Percentiles rank a stretch among this genome's conserved stretches.
Evolutionary conservation across 23 red algal species (phyloP).

Genomic region (Agarophyton chilense): DNA sequence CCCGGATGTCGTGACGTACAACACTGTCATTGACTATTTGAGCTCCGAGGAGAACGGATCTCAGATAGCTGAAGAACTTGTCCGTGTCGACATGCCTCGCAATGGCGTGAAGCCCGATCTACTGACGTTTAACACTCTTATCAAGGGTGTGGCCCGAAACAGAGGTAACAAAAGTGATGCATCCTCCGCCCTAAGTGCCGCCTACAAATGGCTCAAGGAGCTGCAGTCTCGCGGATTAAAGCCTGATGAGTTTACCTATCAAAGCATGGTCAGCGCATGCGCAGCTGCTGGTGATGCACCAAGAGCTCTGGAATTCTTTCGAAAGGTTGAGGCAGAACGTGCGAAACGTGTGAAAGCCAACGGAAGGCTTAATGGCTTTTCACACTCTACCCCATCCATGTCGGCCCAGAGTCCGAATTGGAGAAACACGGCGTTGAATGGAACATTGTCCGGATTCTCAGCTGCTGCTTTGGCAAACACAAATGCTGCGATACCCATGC

Average conservation of each 20-base stretch:
- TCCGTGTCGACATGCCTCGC: conserved; percentile 64
- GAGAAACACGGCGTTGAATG: conserved; percentile 19
- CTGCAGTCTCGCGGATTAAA: conserved; percentile 20
- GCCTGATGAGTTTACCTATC: conserved; percentile 66
- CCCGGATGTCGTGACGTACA: conserved; percentile 68
- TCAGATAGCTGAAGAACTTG: conserved; percentile 45
- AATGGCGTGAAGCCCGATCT: conserved; percentile 50
- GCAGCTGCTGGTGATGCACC: conserved; percentile 69
- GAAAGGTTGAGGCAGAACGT: conserved; percentile 56
- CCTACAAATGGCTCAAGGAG: conserved; percentile 56
- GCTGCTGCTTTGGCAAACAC: background rate
- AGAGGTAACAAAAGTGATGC: conserved; percentile 37
- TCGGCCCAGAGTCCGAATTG: background rate
- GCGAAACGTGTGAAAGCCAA: conserved; percentile 32
- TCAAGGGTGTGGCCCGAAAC: conserved; percentile 59
- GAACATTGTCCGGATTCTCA: conserved; percentile 9
- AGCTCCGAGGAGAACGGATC: conserved; percentile 38
- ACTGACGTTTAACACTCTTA: conserved; percentile 72
- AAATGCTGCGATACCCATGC: background rate
- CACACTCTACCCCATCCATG: conserved; percentile 5
- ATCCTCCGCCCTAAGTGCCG: conserved; percentile 39
- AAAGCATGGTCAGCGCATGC: conserved; percentile 66
- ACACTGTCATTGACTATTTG: conserved; percentile 60
- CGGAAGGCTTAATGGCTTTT: conserved; percentile 2
- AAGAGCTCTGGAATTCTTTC: conserved; percentile 72